Evolutionary conservation across 495 filamentous ascomycete genomes (phyloP), one percentile per base, ranked within the genome.

Genomic region (Polyplosphaeria fusca): DNA sequence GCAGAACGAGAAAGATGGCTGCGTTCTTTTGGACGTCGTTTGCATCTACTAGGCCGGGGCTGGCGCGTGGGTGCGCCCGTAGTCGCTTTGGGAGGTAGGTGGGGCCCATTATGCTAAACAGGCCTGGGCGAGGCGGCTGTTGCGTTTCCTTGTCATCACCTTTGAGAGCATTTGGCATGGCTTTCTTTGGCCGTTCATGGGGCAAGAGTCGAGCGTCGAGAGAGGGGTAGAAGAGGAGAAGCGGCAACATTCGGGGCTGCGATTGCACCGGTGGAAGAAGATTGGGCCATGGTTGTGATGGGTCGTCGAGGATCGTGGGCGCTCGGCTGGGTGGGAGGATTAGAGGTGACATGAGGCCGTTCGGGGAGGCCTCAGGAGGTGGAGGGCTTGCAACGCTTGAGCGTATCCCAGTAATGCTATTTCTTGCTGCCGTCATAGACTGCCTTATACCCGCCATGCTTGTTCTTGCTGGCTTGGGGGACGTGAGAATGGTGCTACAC

Each of bases 1-100:
- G 64, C n/a, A 72, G 52, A 18, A 71, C 66, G 4, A 72, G 65
- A 13, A 70, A 60, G n/a, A 70, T 64, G 26, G 64, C 55, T 13
- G 68, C 68, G 11, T 65, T 56, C 47, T 46, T 46, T 39, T 71
- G 64, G 24, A 72, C 40, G 22, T 54, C 43, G 3, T 55, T 39
- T 5, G 60, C 60, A 46, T 66, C 55, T 4, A 53, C 60, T 14
- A 72, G 58, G 3, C 70, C 70, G 3, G 70, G 70, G 16, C 60
- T 60, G 16, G 63, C 63, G 9, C 59, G 58, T 1, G 55, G 66
- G 26, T 63, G 60, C 1, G 52, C 44, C 12, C 64, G 38, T 11
- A 58, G 24, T 18, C 47, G 51, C 13, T 43, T 48, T 7, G 65
- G 62, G 0, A 59, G 53, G 28, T 62, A 64, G 14, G 64, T 64